Percentiles rank a stretch among this genome's conserved stretches.
Evolutionary conservation across 768 basidiomycete genomes (phyloP).

Genomic region (Strobilomyces confusus): DNA sequence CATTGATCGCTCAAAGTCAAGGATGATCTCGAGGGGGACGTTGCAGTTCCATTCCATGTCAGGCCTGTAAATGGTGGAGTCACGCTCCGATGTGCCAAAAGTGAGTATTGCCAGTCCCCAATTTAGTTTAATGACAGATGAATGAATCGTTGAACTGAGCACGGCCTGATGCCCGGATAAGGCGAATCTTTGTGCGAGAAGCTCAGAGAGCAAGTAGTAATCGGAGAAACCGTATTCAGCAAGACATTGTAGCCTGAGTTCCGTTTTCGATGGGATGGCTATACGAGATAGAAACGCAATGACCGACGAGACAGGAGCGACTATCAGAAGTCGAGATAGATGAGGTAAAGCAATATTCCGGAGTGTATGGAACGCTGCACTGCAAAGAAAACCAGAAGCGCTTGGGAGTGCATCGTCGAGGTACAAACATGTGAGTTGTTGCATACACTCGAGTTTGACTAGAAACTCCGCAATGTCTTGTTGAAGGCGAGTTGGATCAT

Average conservation of each 20-base stretch:
- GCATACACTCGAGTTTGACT: slow-evolving; percentile 32
- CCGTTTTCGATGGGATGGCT: neutral
- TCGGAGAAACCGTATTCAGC: neutral
- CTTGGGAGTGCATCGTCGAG: slow-evolving; percentile 23
- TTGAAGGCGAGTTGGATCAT: slow-evolving; percentile 18
- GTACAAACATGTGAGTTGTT: slow-evolving; percentile 30
- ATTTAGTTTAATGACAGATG: neutral
- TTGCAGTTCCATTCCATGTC: neutral
- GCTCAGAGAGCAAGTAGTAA: neutral
- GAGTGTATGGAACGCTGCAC: neutral
- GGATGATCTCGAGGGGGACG: neutral
- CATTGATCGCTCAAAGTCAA: neutral
- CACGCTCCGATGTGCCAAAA: neutral
- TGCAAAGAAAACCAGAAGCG: neutral
- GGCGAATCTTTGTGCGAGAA: neutral
- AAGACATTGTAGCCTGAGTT: neutral
- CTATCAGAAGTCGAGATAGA: slow-evolving; percentile 6
- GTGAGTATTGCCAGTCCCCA: neutral
- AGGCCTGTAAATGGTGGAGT: neutral
- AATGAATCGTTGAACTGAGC: neutral
- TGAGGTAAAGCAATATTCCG: neutral
- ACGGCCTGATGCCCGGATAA: neutral
- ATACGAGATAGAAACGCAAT: slow-evolving; percentile 1
- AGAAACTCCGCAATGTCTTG: slow-evolving; percentile 31
- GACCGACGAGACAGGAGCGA: slow-evolving; percentile 2